Base-by-base conservation (phyloP, 2,329 filamentous ascomycete species). In the Scorias spongiosa region DNA sequence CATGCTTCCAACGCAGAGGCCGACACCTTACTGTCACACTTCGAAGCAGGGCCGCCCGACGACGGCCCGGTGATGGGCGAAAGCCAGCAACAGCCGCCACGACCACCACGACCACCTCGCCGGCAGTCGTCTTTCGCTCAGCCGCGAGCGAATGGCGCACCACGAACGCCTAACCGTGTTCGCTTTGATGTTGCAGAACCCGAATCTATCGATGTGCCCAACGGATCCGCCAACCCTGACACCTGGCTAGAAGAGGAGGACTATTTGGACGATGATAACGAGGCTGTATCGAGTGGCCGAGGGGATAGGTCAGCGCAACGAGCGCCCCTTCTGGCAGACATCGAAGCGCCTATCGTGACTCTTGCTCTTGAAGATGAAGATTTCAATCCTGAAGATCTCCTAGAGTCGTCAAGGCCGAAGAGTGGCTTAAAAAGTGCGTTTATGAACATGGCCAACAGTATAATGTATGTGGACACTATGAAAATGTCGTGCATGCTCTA, bases 371-470 rank as follows among this genome's bases (percentile, higher is more conserved):
- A 64, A 52, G 71, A 76, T 44, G 55, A 65, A 2, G 65, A 73
- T 46, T 71, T 75, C 53, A 66, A 71, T 44, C 68, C 73, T 0
- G 73, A 77, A 52, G 73, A 79, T 42, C 64, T 76, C 46, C 59
- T 80, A 45, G 75, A 78, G 52, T 70, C 63, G 49, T 71, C 75
- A 15, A 74, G 88, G 45, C 87, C 89, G 40, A 89, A 89, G 66
- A 93, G 85, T 46, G 82, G 83, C 5, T 73, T 96, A 66, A 72
- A 75, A 49, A 85, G 82, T 60, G 89, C 91, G 2, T 96, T 98
- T 54, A 94, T 96, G 87, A 98, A 98, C 66, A 98, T 98, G 91
- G 89, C 91, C 49, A 98, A 98, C 68, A 93, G 84, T 55, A 98
- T 98, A 61, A 95, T 98, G 32, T 36, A 36, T 36, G 32, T 36